These are phyloP conservation scores for Fusarium denticulatum DNA, from an alignment of 2,329 filamentous ascomycete species.

Conservation along the genomic window DNA sequence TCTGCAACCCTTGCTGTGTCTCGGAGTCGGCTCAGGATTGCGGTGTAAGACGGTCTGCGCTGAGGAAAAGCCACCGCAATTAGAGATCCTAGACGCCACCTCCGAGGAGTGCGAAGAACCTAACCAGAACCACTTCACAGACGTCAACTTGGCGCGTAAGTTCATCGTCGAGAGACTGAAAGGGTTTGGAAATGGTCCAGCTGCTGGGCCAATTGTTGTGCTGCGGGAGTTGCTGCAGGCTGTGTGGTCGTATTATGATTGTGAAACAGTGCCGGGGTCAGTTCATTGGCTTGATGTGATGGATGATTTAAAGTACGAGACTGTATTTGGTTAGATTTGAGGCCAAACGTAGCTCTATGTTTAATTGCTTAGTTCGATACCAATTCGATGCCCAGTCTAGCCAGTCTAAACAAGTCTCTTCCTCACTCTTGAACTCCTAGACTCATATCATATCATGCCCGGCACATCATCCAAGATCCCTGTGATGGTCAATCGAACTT, in stretches of 20 bases:
- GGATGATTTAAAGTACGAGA: slow-evolving; percentile 27
- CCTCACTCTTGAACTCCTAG: neutral
- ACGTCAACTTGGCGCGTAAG: slow-evolving; percentile 10
- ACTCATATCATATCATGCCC: neutral
- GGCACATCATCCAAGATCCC: neutral
- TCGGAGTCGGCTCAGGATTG: slow-evolving; percentile 19
- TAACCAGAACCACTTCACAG: neutral
- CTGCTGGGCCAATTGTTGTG: slow-evolving; percentile 19
- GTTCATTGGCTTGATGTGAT: slow-evolving; percentile 28
- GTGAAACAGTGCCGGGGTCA: slow-evolving; percentile 17
- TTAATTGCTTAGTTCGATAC: neutral
- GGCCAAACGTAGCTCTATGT: neutral
- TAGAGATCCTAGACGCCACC: neutral
- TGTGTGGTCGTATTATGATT: slow-evolving; percentile 29
- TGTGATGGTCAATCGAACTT: slow-evolving; percentile 1
- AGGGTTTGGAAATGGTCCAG: neutral
- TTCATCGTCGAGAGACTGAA: slow-evolving; percentile 22
- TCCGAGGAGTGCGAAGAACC: neutral
- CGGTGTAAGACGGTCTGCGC: slow-evolving; percentile 10
- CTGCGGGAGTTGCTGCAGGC: slow-evolving; percentile 22
- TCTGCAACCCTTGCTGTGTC: slow-evolving; percentile 12
- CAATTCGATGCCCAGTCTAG: neutral
- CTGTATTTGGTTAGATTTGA: slow-evolving; percentile 25
- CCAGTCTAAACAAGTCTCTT: neutral
- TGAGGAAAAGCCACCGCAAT: neutral